Percentiles rank a stretch among this genome's conserved stretches.
These are phyloP conservation scores for Globisporangium uncinulatum DNA, from an alignment of 352 stramenopile genomes.

Conservation along the genomic window DNA sequence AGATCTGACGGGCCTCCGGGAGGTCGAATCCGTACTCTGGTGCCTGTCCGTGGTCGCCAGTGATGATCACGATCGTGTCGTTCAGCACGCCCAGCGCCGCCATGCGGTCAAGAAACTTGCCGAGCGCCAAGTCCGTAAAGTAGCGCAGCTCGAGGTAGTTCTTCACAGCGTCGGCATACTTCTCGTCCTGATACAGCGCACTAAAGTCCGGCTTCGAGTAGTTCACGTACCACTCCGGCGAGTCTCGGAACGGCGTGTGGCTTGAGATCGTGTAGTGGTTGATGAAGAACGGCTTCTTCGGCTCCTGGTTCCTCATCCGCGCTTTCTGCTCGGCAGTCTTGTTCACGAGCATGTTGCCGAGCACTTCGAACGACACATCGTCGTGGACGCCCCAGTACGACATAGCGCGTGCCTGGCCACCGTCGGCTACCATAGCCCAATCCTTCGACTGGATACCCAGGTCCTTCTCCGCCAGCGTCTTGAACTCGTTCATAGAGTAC, in stretches of 20 bases:
- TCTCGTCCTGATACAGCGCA: slow-evolving; percentile 22
- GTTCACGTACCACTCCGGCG: slow-evolving; percentile 32
- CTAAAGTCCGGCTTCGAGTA: slow-evolving; percentile 26
- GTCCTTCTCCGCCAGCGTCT: slow-evolving; percentile 23
- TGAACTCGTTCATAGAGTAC: slow-evolving; percentile 32
- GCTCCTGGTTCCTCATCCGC: slow-evolving; percentile 14
- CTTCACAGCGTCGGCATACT: slow-evolving; percentile 11
- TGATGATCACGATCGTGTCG: slow-evolving; percentile 49
- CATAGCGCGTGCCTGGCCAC: slow-evolving; percentile 10
- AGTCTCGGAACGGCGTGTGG: slow-evolving; percentile 31
- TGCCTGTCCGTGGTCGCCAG: slow-evolving; percentile 41
- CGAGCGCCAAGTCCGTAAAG: slow-evolving; percentile 39
- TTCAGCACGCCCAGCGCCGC: slow-evolving; percentile 31
- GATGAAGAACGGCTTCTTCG: slow-evolving; percentile 40
- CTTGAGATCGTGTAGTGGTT: slow-evolving; percentile 60
- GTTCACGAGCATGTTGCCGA: slow-evolving; percentile 45
- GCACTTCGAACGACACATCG: slow-evolving; percentile 36
- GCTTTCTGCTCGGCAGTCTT: slow-evolving; percentile 30
- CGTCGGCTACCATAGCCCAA: slow-evolving; percentile 20
- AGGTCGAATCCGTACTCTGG: slow-evolving; percentile 26
- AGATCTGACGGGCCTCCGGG: slow-evolving; percentile 28
- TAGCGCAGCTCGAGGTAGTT: slow-evolving; percentile 43
- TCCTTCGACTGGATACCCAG: slow-evolving; percentile 27
- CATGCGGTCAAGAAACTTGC: slow-evolving; percentile 52
- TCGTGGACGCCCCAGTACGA: slow-evolving; percentile 48